phyloP scores from a whole-genome alignment of 2,329 filamentous ascomycete genomes.

The Dothideomycetes sp. region DNA sequence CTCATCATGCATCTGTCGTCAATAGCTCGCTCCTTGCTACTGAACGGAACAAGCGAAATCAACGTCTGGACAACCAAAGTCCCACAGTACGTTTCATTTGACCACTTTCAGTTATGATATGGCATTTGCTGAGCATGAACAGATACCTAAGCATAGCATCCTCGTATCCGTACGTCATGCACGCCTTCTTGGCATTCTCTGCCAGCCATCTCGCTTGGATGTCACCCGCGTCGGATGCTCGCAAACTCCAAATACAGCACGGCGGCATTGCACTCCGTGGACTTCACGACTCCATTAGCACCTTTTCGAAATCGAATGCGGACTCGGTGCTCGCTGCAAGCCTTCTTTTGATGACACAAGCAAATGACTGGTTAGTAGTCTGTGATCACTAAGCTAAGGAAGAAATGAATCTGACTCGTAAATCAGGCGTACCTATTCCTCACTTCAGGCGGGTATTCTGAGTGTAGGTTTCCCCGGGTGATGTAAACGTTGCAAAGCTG shows the following conservation, averaged over 20 bases:
- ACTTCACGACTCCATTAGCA: constrained; percentile 73
- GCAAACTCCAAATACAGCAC: constrained; percentile 82
- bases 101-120: constrained; percentile 8
- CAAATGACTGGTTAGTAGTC: constrained; percentile 73
- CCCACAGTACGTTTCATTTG: constrained; percentile 58
- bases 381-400: not conserved
- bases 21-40: constrained; percentile 70
- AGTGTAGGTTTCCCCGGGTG: constrained; percentile 48
- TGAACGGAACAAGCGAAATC: constrained; percentile 61
- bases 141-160: constrained; percentile 77
- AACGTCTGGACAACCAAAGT: constrained; percentile 90
- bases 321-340: constrained; percentile 89
- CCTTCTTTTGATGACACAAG: constrained; percentile 88
- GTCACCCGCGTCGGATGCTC: constrained; percentile 72
- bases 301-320: constrained; percentile 75
- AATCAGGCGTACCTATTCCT: constrained; percentile 78
- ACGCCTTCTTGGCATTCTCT: constrained; percentile 84
- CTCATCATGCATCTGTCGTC: constrained; percentile 83
- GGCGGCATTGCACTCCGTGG: constrained; percentile 77
- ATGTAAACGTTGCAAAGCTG: constrained; percentile 8
- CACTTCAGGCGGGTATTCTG: constrained; percentile 81
- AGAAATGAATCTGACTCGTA: constrained; percentile 8
- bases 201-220: constrained; percentile 88
- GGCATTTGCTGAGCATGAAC: constrained; percentile 8
- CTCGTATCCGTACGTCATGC: constrained; percentile 82